Conservation (phyloP, 768 basidiomycete genomes). For the Mycena galericulata region DNA sequence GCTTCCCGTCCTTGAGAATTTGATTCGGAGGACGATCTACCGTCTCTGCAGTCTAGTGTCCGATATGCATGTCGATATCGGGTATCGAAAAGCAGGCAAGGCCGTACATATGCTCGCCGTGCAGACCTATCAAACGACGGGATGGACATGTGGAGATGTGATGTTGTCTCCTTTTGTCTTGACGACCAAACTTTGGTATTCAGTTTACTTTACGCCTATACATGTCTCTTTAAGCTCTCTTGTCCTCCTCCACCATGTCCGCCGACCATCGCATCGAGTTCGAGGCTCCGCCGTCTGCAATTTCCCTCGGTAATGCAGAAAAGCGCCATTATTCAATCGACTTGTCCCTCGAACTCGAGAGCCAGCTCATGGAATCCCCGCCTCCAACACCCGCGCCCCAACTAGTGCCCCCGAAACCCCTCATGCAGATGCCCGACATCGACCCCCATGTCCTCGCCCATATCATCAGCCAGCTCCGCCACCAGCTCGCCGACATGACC, state of each 20-base stretch:
- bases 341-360: conserved; percentile 83
- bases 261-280: conserved; percentile 3
- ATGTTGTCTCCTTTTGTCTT: too few species aligned
- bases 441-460: conserved; percentile 83
- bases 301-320: not conserved
- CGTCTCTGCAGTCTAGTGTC: too few species aligned
- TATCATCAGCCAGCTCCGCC: conserved; percentile 78
- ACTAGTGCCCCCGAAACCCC: conserved; percentile 18
- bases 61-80: too few species aligned
- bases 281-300: conserved; percentile 9
- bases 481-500: conserved; percentile 71
- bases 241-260: conserved; percentile 25
- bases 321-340: conserved; percentile 74
- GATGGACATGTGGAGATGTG: too few species aligned
- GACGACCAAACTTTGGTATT: too few species aligned
- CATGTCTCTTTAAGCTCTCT: too few species aligned
- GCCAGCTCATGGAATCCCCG: conserved; percentile 74
- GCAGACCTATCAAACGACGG: too few species aligned
- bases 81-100: too few species aligned
- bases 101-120: too few species aligned
- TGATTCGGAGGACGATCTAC: too few species aligned
- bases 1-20: too few species aligned
- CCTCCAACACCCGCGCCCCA: conserved; percentile 57
- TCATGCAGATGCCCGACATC: conserved; percentile 52
- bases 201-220: not conserved